Evolutionary conservation across 345 rosid species (phyloP).

Genomic region (Citrus unshiu): DNA sequence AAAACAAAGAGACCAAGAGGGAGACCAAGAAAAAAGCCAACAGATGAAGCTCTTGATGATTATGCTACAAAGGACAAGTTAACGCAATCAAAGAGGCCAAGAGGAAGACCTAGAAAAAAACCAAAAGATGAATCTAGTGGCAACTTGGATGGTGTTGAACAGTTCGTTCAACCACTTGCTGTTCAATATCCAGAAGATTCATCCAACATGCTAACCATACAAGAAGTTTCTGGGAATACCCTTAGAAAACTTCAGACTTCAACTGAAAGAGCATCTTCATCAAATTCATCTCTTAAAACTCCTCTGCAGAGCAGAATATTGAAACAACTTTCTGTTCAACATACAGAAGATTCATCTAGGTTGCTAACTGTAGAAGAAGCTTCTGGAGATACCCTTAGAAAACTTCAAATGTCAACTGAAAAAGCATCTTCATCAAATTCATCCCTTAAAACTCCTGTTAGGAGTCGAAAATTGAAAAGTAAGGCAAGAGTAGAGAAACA

Average conservation of each 20-base stretch:
- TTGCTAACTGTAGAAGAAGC: slow-evolving; percentile 28
- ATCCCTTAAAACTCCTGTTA: slow-evolving; percentile 22
- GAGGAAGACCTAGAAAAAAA: slow-evolving; percentile 57
- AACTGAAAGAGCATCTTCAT: slow-evolving; percentile 14
- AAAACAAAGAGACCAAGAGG: slow-evolving; percentile 42
- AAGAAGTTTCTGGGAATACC: slow-evolving; percentile 26
- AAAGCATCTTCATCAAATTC: slow-evolving; percentile 26
- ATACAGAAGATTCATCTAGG: slow-evolving; percentile 41
- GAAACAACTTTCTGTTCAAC: slow-evolving; percentile 42
- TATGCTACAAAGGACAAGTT: slow-evolving; percentile 4
- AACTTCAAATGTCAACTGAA: slow-evolving; percentile 18
- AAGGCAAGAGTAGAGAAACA: slow-evolving; percentile 12
- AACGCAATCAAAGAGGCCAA: slow-evolving; percentile 28
- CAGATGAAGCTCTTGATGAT: slow-evolving; percentile 21
- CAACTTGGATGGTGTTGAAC: slow-evolving; percentile 26
- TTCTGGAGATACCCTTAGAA: slow-evolving; percentile 20
- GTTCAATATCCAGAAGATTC: slow-evolving; percentile 49
- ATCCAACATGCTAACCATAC: slow-evolving; percentile 25
- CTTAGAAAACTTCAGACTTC: slow-evolving; percentile 18
- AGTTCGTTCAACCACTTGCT: slow-evolving; percentile 38
- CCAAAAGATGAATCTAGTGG: slow-evolving; percentile 30
- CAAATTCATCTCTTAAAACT: not conserved
- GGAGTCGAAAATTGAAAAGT: slow-evolving; percentile 29
- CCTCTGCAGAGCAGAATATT: not conserved
- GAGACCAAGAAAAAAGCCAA: slow-evolving; percentile 37